Base-by-base conservation (phyloP, 345 rosid genomes). In the Citrus trifoliata region DNA sequence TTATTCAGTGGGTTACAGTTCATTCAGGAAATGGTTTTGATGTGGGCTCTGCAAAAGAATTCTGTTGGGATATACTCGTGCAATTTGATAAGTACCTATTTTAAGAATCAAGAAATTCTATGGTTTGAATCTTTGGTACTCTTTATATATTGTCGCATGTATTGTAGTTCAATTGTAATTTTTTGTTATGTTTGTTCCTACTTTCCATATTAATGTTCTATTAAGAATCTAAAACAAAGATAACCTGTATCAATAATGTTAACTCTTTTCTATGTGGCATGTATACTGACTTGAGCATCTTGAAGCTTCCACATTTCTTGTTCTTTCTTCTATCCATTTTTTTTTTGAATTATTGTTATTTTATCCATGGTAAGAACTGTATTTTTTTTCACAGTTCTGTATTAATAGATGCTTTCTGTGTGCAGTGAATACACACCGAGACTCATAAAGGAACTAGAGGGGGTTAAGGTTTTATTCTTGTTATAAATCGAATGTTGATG, bases 381-480 rank as follows among this genome's bases (percentile, higher is more conserved):
- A 21, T 67, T 21, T 58, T 73, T 69, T 27, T 53, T 71, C 16
- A 33, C 51, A 13, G n/a, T 63, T 67, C 38, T 67, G 24, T 28
- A 51, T 60, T 72, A 30, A 75, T 73, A 10, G 66, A 68, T 74
- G 40, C 63, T 32, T 72, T 80, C 33, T 74, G 32, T 90, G 51
- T 90, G 89, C 88, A 95, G 98, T 90, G 98, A 95, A 83, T 93
- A 81, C 84, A 93, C 93, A 53, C 99, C 99, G n/a, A 88, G 99
- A 81, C 92, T 88, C 77, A 93, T 95, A 78, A 95, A 93, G 88
- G 88, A 87, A 84, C 91, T 95, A 56, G 99, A 93, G 67, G 95
- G 92, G 56, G 71, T 88, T 68, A 91, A 92, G 98, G 99, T 72
- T 80, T 32, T 35, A 48, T 35, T 10, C 74, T 56, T 80, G 66